Evolutionary conservation across 192 early-diverging fungal genomes (phyloP), one percentile per base, ranked within the genome.

Genomic region (Podila epicladia): DNA sequence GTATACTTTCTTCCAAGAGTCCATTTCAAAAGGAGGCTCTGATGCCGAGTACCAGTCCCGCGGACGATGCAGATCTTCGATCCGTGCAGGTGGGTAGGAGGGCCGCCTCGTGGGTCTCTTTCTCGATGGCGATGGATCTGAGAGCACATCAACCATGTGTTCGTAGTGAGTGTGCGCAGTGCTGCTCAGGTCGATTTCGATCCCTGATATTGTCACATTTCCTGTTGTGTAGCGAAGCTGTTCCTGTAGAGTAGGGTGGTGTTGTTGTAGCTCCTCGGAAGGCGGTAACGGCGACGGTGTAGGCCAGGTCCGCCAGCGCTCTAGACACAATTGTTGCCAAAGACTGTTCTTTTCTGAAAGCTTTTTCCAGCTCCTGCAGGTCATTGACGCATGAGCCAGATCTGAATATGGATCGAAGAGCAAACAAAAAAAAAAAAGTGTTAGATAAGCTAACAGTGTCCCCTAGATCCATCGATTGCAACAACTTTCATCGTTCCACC

Each of bases 291-390:
- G 62, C 38, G 65, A 24, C 1, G 70, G 77, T 28, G 67, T 31
- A 12, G 77, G 77, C 77, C 77, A 80, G 4, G 71, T 80, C 19
- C 58, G 55, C 77, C 77, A 80, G 22, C 71, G 70, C 20, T 72
- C 65, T 9, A 80, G 58, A 28, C 77, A 73, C 22, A 80, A 64
- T 1, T 63, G 71, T 29, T 69, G 64, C 77, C 77, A 80, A 13
- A 80, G 48, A 61, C 65, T 73, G 24, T 80, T 80, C 58, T 69
- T 80, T 11, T 60, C 29, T 1, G 77, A 63, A 35, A 80, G 62
- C 9, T 48, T 64, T 28, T 69, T 45, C 77, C 77, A 80, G 33
- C 65, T 31, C 15, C 60, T 67, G 15, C 71, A 73, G 9, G 67
- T 80, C 22, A 57, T 33, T 15, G 71, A 68, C 37, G 51, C 71